These are phyloP conservation scores for Boletus rubescentipes DNA, from an alignment of 768 basidiomycete genomes.

Conservation along the genomic window DNA sequence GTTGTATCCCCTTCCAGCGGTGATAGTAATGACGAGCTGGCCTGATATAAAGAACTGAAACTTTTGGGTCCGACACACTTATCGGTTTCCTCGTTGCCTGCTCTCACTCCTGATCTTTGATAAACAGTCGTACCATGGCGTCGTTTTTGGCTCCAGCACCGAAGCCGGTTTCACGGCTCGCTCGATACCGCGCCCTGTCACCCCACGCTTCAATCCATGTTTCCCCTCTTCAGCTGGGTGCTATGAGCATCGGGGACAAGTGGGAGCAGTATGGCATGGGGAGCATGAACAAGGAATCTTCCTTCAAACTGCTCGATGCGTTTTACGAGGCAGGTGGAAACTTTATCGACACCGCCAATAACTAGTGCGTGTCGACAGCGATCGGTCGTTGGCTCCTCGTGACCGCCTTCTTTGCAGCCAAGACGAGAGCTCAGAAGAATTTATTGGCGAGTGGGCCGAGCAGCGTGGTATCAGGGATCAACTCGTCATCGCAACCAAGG, in stretches of 20 bases:
- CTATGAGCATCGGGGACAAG: conserved; percentile 43
- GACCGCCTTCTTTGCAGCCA: conserved; percentile 33
- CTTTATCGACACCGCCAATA: conserved; percentile 49
- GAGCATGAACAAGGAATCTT: conserved; percentile 39
- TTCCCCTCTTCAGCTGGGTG: conserved; percentile 46
- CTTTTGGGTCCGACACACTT: neutral
- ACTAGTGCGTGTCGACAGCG: conserved; percentile 32
- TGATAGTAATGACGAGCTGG: neutral
- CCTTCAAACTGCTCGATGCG: conserved; percentile 47
- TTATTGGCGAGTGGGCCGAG: conserved; percentile 53
- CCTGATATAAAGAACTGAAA: neutral
- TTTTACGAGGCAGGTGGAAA: conserved; percentile 47
- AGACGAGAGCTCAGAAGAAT: conserved; percentile 53
- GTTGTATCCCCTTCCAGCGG: neutral
- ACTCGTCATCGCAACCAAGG: conserved; percentile 47
- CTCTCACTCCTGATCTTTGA: neutral
- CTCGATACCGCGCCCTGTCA: conserved; percentile 35
- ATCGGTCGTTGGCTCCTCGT: neutral
- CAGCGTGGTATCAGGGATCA: conserved; percentile 42
- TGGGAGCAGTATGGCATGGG: conserved; percentile 37
- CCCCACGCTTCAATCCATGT: conserved; percentile 40
- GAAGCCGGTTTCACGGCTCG: conserved; percentile 21
- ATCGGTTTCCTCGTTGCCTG: neutral
- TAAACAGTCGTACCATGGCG: neutral
- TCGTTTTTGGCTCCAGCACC: neutral